These are phyloP conservation scores for Fusarium succisae DNA, from an alignment of 2,329 filamentous ascomycete species.

Conservation along the genomic window DNA sequence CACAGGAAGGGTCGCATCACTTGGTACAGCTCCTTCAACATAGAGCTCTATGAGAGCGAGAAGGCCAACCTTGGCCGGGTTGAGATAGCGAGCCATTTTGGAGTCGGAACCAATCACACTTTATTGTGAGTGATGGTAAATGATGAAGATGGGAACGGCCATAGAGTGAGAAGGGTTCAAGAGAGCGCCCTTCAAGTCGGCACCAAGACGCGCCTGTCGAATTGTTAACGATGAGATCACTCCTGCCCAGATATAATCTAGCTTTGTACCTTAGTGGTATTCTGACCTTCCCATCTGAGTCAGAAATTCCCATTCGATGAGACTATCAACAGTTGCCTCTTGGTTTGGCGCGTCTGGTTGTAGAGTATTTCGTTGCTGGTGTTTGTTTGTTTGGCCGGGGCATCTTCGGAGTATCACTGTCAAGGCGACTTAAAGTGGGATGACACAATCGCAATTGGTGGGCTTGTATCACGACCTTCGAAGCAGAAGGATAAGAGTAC, in stretches of 20 bases:
- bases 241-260: neutral
- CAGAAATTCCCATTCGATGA: neutral
- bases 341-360: neutral
- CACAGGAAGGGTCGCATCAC: slow-evolving; percentile 75
- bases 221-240: slow-evolving; percentile 3
- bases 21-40: slow-evolving; percentile 73
- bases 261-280: neutral
- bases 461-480: slow-evolving; percentile 5
- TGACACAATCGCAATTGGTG: slow-evolving; percentile 19
- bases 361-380: neutral
- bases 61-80: slow-evolving; percentile 87
- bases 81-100: slow-evolving; percentile 81
- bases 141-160: neutral
- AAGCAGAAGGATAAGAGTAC: neutral
- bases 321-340: neutral
- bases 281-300: neutral
- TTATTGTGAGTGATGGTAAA: neutral
- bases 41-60: slow-evolving; percentile 86
- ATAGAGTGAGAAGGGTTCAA: neutral
- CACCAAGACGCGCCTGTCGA: slow-evolving; percentile 21
- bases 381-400: slow-evolving; percentile 14
- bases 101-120: neutral
- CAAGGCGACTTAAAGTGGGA: neutral
- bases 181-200: neutral
- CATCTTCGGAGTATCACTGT: slow-evolving; percentile 23